Evolutionary conservation across 2,329 filamentous ascomycete species (phyloP).

Genomic region (Coleophoma cylindrospora): DNA sequence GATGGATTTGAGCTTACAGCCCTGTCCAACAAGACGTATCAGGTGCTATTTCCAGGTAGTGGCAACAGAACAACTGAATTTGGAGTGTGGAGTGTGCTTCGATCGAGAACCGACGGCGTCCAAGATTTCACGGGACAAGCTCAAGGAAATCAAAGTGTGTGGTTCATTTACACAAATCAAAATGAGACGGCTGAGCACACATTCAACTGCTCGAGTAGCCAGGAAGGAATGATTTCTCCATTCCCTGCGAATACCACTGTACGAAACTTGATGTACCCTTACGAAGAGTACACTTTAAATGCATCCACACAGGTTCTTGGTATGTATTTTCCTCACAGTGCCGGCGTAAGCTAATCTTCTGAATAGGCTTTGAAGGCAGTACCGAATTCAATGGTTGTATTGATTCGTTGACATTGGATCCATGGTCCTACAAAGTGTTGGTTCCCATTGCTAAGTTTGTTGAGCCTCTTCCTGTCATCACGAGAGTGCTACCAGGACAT

Average conservation of each 20-base stretch:
- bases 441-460: constrained; percentile 46
- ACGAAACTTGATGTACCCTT: constrained; percentile 56
- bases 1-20: constrained; percentile 51
- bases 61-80: constrained; percentile 46
- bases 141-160: constrained; percentile 32
- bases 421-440: constrained; percentile 51
- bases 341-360: not conserved
- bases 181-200: constrained; percentile 42
- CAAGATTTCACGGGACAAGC: constrained; percentile 47
- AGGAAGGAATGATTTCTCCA: constrained; percentile 45
- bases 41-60: constrained; percentile 46
- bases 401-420: constrained; percentile 38
- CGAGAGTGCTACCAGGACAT: constrained; percentile 49
- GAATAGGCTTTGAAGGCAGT: constrained; percentile 40
- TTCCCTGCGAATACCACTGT: constrained; percentile 46
- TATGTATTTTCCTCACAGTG: not conserved
- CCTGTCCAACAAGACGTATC: constrained; percentile 49
- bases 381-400: constrained; percentile 45
- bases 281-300: constrained; percentile 47
- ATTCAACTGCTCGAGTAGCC: constrained; percentile 44
- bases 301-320: constrained; percentile 32
- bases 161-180: constrained; percentile 40
- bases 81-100: constrained; percentile 55
- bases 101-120: constrained; percentile 34
- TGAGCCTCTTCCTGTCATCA: constrained; percentile 48